Conservation (phyloP, 1,284 basidiomycete genomes). For the Schizophyllum commune region DNA sequence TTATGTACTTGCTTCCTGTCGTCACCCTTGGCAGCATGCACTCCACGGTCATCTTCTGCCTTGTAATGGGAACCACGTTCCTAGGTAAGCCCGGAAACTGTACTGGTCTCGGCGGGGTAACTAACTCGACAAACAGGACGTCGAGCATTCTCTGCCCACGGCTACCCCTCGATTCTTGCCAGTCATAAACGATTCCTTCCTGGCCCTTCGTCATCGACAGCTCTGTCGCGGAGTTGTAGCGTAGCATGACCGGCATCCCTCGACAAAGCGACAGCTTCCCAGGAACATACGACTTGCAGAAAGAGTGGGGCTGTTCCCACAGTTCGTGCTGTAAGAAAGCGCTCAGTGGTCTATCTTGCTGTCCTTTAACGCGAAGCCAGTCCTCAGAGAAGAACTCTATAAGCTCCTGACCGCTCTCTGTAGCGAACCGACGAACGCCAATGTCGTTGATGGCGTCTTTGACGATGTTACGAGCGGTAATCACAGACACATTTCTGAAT, state of each 20-base stretch:
- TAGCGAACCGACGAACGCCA: constrained; percentile 20
- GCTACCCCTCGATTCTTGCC: constrained; percentile 15
- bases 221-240: constrained; percentile 28
- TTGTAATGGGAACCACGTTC: constrained; percentile 30
- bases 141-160: constrained; percentile 18
- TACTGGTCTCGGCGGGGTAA: constrained; percentile 20
- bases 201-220: constrained; percentile 33
- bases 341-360: not conserved
- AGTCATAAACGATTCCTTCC: constrained; percentile 26
- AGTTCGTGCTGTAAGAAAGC: not conserved
- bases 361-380: not conserved
- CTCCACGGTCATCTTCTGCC: constrained; percentile 10
- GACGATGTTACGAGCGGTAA: constrained; percentile 22
- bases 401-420: constrained; percentile 18
- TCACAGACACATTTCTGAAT: constrained; percentile 25
- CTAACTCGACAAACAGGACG: constrained; percentile 28
- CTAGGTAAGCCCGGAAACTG: constrained; percentile 23
- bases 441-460: constrained; percentile 26
- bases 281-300: constrained; percentile 9
- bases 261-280: constrained; percentile 26
- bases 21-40: constrained; percentile 20
- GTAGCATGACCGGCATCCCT: constrained; percentile 33
- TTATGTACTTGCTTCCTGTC: not conserved
- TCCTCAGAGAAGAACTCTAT: constrained; percentile 19
- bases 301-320: not conserved